These are phyloP conservation scores for Penicillium sp. DNA, from an alignment of 2,329 filamentous ascomycete genomes.

Conservation along the genomic window DNA sequence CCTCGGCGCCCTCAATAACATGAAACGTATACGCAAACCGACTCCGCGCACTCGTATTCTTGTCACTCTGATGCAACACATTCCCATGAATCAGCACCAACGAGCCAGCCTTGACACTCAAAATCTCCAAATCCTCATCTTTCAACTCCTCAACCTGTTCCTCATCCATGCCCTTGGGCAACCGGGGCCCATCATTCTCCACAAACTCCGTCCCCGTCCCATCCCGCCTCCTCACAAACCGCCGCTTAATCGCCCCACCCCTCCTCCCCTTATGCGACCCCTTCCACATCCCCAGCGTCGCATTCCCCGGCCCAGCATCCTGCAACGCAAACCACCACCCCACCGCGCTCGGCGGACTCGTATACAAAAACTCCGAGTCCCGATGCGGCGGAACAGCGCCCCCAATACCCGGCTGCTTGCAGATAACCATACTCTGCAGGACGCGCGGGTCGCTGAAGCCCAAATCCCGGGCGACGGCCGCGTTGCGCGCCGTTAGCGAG, in stretches of 20 bases:
- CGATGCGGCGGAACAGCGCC: slow-evolving; percentile 89
- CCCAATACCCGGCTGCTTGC: slow-evolving; percentile 96
- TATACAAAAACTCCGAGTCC: slow-evolving; percentile 91
- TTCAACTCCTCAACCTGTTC: slow-evolving; percentile 37
- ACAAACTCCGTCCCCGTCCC: slow-evolving; percentile 68
- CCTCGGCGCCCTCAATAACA: slow-evolving; percentile 79
- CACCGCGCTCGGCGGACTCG: slow-evolving; percentile 81
- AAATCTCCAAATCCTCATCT: slow-evolving; percentile 65
- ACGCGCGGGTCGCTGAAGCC: slow-evolving; percentile 75
- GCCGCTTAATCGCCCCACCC: slow-evolving; percentile 67
- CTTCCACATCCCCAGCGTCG: slow-evolving; percentile 81
- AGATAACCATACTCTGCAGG: slow-evolving; percentile 96
- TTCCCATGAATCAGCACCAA: slow-evolving; percentile 96
- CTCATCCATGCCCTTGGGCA: slow-evolving; percentile 59
- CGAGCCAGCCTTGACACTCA: slow-evolving; percentile 87
- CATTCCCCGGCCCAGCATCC: slow-evolving; percentile 83
- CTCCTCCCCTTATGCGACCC: slow-evolving; percentile 67
- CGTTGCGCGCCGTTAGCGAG: slow-evolving; percentile 53
- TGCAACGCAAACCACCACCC: slow-evolving; percentile 98
- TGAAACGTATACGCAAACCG: slow-evolving; percentile 98
- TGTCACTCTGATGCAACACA: slow-evolving; percentile 92
- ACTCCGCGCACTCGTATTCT: slow-evolving; percentile 81
- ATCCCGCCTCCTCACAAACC: slow-evolving; percentile 70
- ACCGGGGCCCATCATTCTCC: slow-evolving; percentile 65
- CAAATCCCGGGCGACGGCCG: slow-evolving; percentile 67